These are phyloP conservation scores for Picochlorum sp. DNA, from an alignment of 139 green algal species.

Conservation along the genomic window DNA sequence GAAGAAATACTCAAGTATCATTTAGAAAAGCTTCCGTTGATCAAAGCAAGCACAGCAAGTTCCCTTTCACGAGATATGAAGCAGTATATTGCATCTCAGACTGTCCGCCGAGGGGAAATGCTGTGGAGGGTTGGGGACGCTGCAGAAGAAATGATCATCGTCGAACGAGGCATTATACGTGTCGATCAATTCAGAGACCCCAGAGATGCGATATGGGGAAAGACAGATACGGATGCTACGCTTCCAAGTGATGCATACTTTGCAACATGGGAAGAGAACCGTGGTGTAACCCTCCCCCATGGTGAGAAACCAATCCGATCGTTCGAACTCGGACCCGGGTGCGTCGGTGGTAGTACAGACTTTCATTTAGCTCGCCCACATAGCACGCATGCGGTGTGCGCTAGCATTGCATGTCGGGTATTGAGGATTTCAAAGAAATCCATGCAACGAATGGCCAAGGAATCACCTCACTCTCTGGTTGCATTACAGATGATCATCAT, in stretches of 20 bases:
- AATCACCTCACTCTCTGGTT: slow-evolving; percentile 16
- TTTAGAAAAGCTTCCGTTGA: slow-evolving; percentile 13
- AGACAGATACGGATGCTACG: not conserved
- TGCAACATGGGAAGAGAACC: not conserved
- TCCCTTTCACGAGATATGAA: slow-evolving; percentile 8
- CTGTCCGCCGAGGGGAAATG: slow-evolving; percentile 13
- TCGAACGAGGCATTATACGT: slow-evolving; percentile 26
- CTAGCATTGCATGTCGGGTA: not conserved
- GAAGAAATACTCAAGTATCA: slow-evolving; percentile 17
- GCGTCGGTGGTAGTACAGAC: slow-evolving; percentile 20
- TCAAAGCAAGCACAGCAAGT: not conserved
- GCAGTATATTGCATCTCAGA: slow-evolving; percentile 9
- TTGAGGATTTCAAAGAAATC: slow-evolving; percentile 10
- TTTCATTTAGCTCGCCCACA: slow-evolving; percentile 23
- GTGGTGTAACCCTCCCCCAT: not conserved
- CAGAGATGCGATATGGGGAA: not conserved
- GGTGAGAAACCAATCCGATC: slow-evolving; percentile 2
- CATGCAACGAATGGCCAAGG: slow-evolving; percentile 18
- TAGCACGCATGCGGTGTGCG: slow-evolving; percentile 4
- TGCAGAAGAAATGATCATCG: slow-evolving; percentile 19
- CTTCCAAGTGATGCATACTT: not conserved
- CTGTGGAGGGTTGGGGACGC: slow-evolving; percentile 22
- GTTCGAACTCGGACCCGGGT: slow-evolving; percentile 27
- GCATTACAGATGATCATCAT: slow-evolving; percentile 26
- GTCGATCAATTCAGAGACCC: slow-evolving; percentile 10